Base-by-base conservation (phyloP, 78 protist genomes). In the slime mould (Dictyostelium discoideum) region DNA sequence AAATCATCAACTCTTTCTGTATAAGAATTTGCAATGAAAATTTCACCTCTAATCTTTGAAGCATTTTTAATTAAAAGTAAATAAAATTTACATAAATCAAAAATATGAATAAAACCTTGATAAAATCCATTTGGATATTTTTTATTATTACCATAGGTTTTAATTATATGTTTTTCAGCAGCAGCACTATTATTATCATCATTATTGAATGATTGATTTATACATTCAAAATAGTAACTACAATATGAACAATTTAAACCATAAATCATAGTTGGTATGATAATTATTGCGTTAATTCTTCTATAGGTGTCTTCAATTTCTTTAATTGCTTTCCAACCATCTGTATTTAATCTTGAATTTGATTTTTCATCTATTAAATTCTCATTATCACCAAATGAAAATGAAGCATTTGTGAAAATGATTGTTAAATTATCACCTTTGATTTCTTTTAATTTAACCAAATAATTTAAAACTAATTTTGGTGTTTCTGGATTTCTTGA, bases 231-330 rank as follows among this genome's bases (percentile, higher is more conserved):
- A 74, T 74, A 74, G 16, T 37, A 74, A 14, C 24, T 20, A 14
- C 42, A 29, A 37, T 74, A 74, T 32, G 46, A 32, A 74, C 81
- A 29, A 74, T 74, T 74, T 37, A 37, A 37, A 32, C 81, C 81
- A 74, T 74, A 74, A 4, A 74, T 74, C 81, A 74, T 74, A 16
- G 81, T 37, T 29, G 81, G 81, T 74, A 74, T 74, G 11, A 74
- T 74, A 18, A 74, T 18, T 10, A 74, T 16, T 74, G 81, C 81
- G 18, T 48, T 48, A 18, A 74, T 74, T 16, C 13, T 6, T 29
- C 9, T 20, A 74, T 74, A 74, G 18, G 39, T 37, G 6, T 74
- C 22, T 37, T 74, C 81, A 37, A 74, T 74, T 14, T 74, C 81
- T 26, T 69, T 26, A 13, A 74, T 10, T 6, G 13, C 1, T 74